Percentiles rank a stretch among this genome's conserved stretches.
Evolutionary conservation across 148 eudicot genomes (phyloP).

Genomic region (Cornus controversa): DNA sequence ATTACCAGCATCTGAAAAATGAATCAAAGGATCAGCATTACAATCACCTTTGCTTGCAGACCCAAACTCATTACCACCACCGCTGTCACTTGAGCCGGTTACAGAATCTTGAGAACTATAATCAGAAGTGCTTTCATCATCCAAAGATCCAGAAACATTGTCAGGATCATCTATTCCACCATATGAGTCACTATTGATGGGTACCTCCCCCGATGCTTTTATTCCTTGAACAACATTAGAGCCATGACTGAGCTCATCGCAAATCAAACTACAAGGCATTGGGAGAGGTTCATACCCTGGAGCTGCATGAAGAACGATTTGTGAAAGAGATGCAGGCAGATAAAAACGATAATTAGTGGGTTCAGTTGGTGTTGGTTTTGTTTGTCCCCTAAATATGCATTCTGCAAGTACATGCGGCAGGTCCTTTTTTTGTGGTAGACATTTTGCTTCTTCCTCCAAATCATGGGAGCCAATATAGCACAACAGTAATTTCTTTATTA

Average conservation of each 20-base stretch:
- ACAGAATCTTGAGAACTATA: slow-evolving; percentile 64
- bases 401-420: slow-evolving; percentile 41
- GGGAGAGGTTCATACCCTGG: slow-evolving; percentile 99
- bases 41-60: slow-evolving; percentile 40
- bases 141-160: slow-evolving; percentile 54
- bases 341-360: slow-evolving; percentile 61
- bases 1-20: slow-evolving; percentile 61
- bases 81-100: slow-evolving; percentile 41
- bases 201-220: slow-evolving; percentile 22
- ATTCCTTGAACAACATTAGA: slow-evolving; percentile 27
- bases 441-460: slow-evolving; percentile 30
- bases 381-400: slow-evolving; percentile 45
- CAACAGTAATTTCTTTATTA: slow-evolving; percentile 54
- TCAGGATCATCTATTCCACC: slow-evolving; percentile 53
- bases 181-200: slow-evolving; percentile 30
- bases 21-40: slow-evolving; percentile 53
- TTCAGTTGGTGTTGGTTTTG: slow-evolving; percentile 38
- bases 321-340: slow-evolving; percentile 99
- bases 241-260: slow-evolving; percentile 25
- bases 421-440: slow-evolving; percentile 31
- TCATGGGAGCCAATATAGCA: slow-evolving; percentile 28
- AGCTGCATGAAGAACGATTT: slow-evolving; percentile 96
- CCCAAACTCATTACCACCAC: slow-evolving; percentile 39
- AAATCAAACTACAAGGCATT: slow-evolving; percentile 66
- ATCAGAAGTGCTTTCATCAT: slow-evolving; percentile 58